These are phyloP conservation scores for Mitragyna speciosa DNA, from an alignment of 257 asterid species.

Conservation along the genomic window DNA sequence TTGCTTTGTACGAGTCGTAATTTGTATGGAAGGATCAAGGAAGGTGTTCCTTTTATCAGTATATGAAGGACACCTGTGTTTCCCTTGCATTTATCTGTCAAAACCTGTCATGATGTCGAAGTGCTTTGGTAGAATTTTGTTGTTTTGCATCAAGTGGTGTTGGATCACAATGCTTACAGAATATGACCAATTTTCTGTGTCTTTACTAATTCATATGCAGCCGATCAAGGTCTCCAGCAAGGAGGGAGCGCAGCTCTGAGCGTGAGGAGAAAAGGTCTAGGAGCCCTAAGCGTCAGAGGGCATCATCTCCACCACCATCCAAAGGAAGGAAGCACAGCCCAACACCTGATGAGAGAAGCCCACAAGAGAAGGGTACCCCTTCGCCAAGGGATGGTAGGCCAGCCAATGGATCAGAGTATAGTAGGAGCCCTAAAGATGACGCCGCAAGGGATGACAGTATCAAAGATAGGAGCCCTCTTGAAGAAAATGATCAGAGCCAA, in stretches of 20 bases:
- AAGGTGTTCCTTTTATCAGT: not conserved
- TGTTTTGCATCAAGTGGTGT: not conserved
- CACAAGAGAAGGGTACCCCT: constrained; percentile 39
- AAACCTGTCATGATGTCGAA: not conserved
- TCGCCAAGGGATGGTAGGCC: constrained; percentile 40
- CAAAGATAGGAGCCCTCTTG: constrained; percentile 41
- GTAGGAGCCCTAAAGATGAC: constrained; percentile 39
- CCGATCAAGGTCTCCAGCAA: constrained; percentile 53
- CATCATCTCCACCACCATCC: constrained; percentile 41
- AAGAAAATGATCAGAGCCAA: constrained; percentile 40
- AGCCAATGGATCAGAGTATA: constrained; percentile 40
- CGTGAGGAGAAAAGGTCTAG: constrained; percentile 49
- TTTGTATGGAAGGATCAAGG: not conserved
- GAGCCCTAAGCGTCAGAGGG: constrained; percentile 43
- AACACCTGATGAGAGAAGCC: constrained; percentile 50
- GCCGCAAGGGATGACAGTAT: constrained; percentile 28
- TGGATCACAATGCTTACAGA: not conserved
- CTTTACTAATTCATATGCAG: constrained; percentile 26
- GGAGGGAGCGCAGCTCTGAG: constrained; percentile 46
- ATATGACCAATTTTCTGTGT: not conserved
- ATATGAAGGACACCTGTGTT: not conserved
- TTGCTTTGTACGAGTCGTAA: not conserved
- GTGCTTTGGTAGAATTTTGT: not conserved
- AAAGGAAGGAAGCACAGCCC: constrained; percentile 42
- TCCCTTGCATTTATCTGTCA: not conserved